Conservation (phyloP, 495 filamentous ascomycete species). For the Pyrenula aspistea region DNA sequence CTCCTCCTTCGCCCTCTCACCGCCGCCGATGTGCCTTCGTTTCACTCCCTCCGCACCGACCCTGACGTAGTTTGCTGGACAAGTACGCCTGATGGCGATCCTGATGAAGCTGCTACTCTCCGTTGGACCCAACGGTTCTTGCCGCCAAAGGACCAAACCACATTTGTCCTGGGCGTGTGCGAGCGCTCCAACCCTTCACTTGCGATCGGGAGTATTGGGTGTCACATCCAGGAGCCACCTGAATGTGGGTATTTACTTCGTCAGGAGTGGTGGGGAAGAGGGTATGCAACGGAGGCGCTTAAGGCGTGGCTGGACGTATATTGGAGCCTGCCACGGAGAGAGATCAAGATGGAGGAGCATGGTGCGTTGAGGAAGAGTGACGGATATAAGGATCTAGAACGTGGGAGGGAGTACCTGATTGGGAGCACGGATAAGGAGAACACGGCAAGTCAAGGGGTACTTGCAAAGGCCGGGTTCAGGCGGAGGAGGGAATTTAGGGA, state of each 20-base stretch:
- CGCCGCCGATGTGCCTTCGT: slow-evolving; percentile 21
- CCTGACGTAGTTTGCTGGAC: slow-evolving; percentile 39
- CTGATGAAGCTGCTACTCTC: slow-evolving; percentile 18
- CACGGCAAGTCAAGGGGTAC: slow-evolving; percentile 19
- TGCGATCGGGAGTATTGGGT: slow-evolving; percentile 10
- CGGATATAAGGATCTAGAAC: not conserved
- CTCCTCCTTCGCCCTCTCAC: slow-evolving; percentile 27
- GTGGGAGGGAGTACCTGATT: slow-evolving; percentile 18
- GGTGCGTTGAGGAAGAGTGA: not conserved
- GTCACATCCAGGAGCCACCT: slow-evolving; percentile 13
- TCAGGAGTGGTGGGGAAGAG: slow-evolving; percentile 29
- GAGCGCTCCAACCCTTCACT: slow-evolving; percentile 9
- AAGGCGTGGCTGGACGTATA: slow-evolving; percentile 23
- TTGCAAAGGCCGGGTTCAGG: slow-evolving; percentile 28
- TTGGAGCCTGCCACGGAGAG: slow-evolving; percentile 23
- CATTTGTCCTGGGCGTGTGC: slow-evolving; percentile 29
- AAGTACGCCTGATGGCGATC: slow-evolving; percentile 19
- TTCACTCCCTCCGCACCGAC: slow-evolving; percentile 30
- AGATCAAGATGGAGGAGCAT: slow-evolving; percentile 10
- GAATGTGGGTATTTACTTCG: slow-evolving; percentile 36
- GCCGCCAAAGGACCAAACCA: slow-evolving; percentile 13
- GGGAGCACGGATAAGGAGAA: slow-evolving; percentile 23
- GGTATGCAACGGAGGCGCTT: slow-evolving; percentile 33
- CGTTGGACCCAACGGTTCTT: slow-evolving; percentile 17
- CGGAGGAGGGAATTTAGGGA: slow-evolving; percentile 12